A percentile compares a stretch with the other conserved stretches of the same genome.
These are phyloP conservation scores for Diaporthe humulicola DNA, from an alignment of 2,329 filamentous ascomycete genomes.

Conservation along the genomic window DNA sequence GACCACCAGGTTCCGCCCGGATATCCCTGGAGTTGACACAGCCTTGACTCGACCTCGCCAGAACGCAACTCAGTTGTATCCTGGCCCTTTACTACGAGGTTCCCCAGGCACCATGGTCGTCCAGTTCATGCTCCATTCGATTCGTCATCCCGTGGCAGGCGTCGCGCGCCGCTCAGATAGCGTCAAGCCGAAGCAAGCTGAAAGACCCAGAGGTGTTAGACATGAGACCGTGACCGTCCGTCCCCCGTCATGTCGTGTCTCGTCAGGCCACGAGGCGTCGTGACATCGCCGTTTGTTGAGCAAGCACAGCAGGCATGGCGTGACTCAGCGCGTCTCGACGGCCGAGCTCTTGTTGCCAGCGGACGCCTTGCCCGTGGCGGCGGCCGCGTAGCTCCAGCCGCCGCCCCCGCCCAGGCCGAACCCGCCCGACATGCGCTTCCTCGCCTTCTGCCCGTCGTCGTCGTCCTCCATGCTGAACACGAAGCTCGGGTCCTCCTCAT, in stretches of 20 bases:
- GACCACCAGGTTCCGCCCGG: neutral
- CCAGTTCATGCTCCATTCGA: slow-evolving; percentile 4
- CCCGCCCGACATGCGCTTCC: slow-evolving; percentile 64
- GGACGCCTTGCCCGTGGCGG: slow-evolving; percentile 36
- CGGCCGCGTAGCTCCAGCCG: slow-evolving; percentile 59
- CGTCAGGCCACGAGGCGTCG: slow-evolving; percentile 11
- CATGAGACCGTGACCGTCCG: neutral
- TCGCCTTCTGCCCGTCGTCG: slow-evolving; percentile 59
- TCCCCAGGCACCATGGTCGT: neutral
- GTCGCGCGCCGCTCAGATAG: neutral
- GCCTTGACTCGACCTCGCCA: neutral
- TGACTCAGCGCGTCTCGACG: slow-evolving; percentile 37
- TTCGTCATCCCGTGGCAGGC: neutral
- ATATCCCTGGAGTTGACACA: neutral
- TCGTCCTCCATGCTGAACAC: slow-evolving; percentile 77
- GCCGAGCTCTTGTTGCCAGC: slow-evolving; percentile 33
- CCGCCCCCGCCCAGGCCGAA: slow-evolving; percentile 49
- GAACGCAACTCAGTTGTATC: neutral
- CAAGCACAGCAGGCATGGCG: neutral
- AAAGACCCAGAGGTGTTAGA: neutral
- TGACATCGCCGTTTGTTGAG: neutral
- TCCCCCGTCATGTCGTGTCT: slow-evolving; percentile 4
- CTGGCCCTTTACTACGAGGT: neutral
- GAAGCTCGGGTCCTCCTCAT: slow-evolving; percentile 74
- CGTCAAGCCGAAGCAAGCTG: neutral